Conservation (phyloP, 257 asterid species). For the Plectranthus barbatus region DNA sequence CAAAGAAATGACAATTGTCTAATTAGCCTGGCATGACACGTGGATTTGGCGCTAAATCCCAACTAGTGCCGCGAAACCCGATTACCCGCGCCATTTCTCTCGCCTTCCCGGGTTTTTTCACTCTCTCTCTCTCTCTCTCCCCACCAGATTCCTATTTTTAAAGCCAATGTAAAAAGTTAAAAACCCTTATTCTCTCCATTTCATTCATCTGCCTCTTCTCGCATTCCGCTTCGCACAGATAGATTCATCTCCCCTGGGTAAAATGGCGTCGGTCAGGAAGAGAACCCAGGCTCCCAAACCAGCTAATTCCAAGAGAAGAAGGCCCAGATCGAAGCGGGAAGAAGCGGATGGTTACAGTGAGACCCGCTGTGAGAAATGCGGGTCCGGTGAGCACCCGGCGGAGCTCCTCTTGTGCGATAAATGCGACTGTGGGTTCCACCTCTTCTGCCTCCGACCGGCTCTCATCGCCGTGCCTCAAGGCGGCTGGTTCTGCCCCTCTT, state of each 20-base stretch:
- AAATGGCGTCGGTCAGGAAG: slow-evolving; percentile 35
- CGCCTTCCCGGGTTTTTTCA: slow-evolving; percentile 14
- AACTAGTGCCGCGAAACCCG: slow-evolving; percentile 26
- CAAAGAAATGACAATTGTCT: not conserved
- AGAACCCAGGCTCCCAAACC: slow-evolving; percentile 67
- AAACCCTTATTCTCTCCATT: slow-evolving; percentile 6
- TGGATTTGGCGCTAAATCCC: slow-evolving; percentile 28
- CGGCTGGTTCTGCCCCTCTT: slow-evolving; percentile 67
- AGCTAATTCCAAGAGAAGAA: slow-evolving; percentile 1
- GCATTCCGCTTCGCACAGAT: not conserved
- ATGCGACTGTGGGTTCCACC: slow-evolving; percentile 73
- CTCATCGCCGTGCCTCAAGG: slow-evolving; percentile 75
- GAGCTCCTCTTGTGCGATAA: slow-evolving; percentile 79
- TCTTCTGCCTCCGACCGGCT: slow-evolving; percentile 66
- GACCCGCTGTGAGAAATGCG: slow-evolving; percentile 56
- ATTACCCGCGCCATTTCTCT: slow-evolving; percentile 19
- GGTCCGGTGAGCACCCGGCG: slow-evolving; percentile 53
- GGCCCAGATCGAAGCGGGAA: slow-evolving; percentile 18
- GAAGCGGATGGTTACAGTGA: slow-evolving; percentile 32
- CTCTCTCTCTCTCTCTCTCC: not conserved
- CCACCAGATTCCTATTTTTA: not conserved
- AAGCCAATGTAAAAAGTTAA: not conserved
- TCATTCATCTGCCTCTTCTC: not conserved
- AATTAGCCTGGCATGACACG: slow-evolving; percentile 7
- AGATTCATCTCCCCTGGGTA: not conserved